Conservation (phyloP, 2,329 filamentous ascomycete species). For the Proliferodiscus dingleyae region DNA sequence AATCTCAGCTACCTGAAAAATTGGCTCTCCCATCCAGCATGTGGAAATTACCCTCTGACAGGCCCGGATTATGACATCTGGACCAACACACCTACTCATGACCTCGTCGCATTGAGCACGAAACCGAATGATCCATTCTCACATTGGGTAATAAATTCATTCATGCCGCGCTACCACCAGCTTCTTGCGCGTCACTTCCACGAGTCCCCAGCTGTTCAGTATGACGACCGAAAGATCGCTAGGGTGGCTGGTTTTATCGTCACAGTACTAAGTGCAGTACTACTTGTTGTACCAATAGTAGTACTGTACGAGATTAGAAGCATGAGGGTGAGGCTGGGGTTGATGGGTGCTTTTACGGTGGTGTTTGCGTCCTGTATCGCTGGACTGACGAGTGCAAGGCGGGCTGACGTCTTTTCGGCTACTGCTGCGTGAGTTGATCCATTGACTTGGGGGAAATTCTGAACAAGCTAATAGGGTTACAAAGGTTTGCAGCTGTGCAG, state of each 20-base stretch:
- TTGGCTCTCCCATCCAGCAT: background rate
- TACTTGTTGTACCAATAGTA: background rate
- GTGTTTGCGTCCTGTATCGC: conserved; percentile 28
- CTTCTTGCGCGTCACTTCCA: background rate
- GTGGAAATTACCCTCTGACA: background rate
- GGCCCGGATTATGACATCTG: background rate
- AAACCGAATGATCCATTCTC: background rate
- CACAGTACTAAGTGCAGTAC: background rate
- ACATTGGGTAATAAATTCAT: background rate
- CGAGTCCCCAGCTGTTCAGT: background rate
- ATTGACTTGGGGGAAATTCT: background rate
- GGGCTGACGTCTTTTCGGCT: background rate
- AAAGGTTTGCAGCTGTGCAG: conserved; percentile 1
- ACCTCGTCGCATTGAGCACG: background rate
- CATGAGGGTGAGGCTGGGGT: background rate
- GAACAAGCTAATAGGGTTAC: too few relatives aligned
- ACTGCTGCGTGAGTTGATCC: background rate
- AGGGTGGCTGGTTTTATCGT: background rate
- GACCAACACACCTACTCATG: background rate
- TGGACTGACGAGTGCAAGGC: conserved; percentile 12
- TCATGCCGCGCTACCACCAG: background rate
- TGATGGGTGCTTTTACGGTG: conserved; percentile 7
- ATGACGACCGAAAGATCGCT: background rate
- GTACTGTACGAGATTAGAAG: background rate
- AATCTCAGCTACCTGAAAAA: background rate